Evolutionary conservation across 257 asterid species (phyloP), one percentile per base, ranked within the genome.

Genomic region (Lycium barbarum): DNA sequence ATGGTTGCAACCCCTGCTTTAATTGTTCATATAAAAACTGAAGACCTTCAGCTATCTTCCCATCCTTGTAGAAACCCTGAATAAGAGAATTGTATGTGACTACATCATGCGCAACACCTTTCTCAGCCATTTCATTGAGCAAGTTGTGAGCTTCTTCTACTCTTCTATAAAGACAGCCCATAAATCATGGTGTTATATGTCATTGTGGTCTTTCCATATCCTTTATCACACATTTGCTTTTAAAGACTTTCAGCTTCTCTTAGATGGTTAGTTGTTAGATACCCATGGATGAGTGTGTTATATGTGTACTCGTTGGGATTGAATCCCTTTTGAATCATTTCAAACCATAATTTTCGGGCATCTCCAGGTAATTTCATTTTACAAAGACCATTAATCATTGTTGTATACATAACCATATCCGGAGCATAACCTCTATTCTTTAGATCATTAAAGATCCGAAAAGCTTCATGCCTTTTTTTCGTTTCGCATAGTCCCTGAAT

Each of bases 391-490:
- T 87, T 84, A 87, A 95, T 92, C 91, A 93, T 89, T 57, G 93
- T 90, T 40, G 98, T 88, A 76, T 93, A 93, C 98, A 93, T 90
- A 74, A 89, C 92, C 84, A 88, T 88, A 82, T 93, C 93, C 1
- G 92, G 33, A 88, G 80, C 84, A 91, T 95, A 89, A 40, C 98
- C 98, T 87, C 98, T 89, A 33, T 83, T 86, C 89, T 91, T 95
- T 81, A 93, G 86, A 86, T 93, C 92, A 43, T 87, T 91, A 83
- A 95, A 93, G 83, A 95, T 87, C 10, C 91, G 88, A 54, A 93
- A 84, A 85, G 89, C 96, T 86, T 93, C 97, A 62, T 86, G 76
- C 45, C 80, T 62, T 92, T 88, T 87, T 40, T 85, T 85, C 47
- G 88, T 88, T 87, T 88, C 89, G 86, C 93, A 90, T 26, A 93